Conservation (phyloP, 495 filamentous ascomycete genomes). For the Collariella sp. region DNA sequence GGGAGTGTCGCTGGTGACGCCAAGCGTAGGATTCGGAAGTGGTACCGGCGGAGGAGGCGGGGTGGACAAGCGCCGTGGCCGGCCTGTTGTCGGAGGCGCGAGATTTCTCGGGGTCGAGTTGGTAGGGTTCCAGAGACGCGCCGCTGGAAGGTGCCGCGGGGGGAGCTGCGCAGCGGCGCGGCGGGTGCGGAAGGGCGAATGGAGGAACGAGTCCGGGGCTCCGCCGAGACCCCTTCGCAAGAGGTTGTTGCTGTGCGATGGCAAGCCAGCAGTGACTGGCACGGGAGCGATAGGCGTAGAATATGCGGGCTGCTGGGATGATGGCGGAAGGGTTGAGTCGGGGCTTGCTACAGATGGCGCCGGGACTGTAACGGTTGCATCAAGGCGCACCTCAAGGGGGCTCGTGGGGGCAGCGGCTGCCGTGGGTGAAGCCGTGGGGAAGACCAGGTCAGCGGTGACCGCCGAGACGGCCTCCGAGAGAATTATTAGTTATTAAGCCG, state of each 20-base stretch:
- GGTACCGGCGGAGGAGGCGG: constrained; percentile 42
- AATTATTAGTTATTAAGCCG: background rate
- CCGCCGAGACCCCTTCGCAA: constrained; percentile 35
- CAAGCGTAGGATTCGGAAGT: constrained; percentile 35
- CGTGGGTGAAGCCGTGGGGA: constrained; percentile 42
- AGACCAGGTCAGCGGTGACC: constrained; percentile 27
- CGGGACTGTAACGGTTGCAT: constrained; percentile 14
- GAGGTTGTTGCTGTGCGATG: constrained; percentile 25
- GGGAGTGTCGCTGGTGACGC: constrained; percentile 23
- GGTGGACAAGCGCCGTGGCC: constrained; percentile 36
- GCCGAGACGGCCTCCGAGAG: constrained; percentile 33
- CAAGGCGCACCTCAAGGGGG: constrained; percentile 28
- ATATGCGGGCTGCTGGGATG: constrained; percentile 31
- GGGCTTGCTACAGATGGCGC: constrained; percentile 19
- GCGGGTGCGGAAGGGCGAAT: constrained; percentile 41
- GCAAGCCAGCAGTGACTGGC: constrained; percentile 13
- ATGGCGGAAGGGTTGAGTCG: constrained; percentile 26
- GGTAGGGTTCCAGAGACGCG: constrained; percentile 56
- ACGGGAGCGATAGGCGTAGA: constrained; percentile 18
- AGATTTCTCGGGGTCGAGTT: constrained; percentile 51
- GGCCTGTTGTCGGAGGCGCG: constrained; percentile 13
- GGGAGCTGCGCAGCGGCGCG: constrained; percentile 24
- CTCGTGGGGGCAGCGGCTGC: constrained; percentile 23
- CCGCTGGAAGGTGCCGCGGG: constrained; percentile 32
- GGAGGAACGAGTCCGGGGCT: constrained; percentile 27